phyloP scores from a whole-genome alignment of 495 filamentous ascomycete genomes.

The Xylaria intraflava region DNA sequence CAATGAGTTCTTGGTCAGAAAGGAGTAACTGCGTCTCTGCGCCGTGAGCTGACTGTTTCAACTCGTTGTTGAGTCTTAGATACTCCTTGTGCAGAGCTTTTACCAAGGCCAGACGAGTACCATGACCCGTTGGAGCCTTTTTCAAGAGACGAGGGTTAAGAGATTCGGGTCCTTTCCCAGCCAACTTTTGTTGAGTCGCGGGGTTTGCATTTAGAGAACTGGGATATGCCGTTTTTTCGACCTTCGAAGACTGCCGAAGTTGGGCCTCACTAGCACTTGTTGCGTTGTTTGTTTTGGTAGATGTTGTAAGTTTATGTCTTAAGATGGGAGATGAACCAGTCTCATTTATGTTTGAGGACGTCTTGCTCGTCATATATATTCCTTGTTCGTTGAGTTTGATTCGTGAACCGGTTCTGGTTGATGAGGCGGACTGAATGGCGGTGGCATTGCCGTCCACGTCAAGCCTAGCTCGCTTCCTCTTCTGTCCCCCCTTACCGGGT shows the following conservation, averaged over 20 bases:
- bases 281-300: neutral
- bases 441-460: conserved; percentile 2
- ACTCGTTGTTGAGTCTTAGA: conserved; percentile 60
- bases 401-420: neutral
- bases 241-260: neutral
- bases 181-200: neutral
- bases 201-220: neutral
- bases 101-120: conserved; percentile 58
- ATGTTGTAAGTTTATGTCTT: neutral
- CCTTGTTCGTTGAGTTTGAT: neutral
- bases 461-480: conserved; percentile 22
- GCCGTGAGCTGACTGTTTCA: conserved; percentile 43
- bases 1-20: conserved; percentile 63
- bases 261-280: neutral
- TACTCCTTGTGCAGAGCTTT: conserved; percentile 70
- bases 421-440: conserved; percentile 4
- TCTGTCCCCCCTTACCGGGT: neutral
- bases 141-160: conserved; percentile 78
- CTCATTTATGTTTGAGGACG: neutral
- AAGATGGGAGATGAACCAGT: neutral
- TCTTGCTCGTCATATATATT: neutral
- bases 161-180: conserved; percentile 36
- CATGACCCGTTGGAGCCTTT: conserved; percentile 63
- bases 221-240: conserved; percentile 3
- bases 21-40: conserved; percentile 46